Base-by-base conservation (phyloP, 2,329 filamentous ascomycete species). In the Coniochaeta ligniaria region DNA sequence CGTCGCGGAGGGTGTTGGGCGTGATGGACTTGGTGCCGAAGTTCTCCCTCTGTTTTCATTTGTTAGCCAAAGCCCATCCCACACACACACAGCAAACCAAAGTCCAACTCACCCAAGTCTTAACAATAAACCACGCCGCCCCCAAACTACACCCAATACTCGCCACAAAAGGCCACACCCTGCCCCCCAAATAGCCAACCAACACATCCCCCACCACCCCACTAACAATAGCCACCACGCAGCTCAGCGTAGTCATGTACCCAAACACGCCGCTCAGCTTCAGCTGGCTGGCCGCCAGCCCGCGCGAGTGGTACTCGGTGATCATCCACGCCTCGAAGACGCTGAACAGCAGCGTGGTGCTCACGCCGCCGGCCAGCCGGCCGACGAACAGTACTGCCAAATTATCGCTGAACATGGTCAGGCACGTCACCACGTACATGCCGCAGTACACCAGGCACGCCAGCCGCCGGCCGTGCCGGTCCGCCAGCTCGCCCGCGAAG, bases 241-340 rank as follows among this genome's bases (percentile, higher is more conserved):
- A 80, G 70, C 82, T 87, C 61, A 83, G 65, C 2, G 77, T 79
- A 4, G 79, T 78, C 72, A 82, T 79, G 31, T 76, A 72, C 5
- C 80, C 81, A 67, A 83, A 85, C 24, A 86, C 76, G 33, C 73
- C 71, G 59, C 78, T 78, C 33, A 87, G 73, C 45, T 76, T 76
- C 8, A 73, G 69, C 9, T 74, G 73, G 8, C 70, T 70, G n/a
- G 77, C 71, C 43, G 76, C 73, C 7, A 83, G 66, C n/a, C 75
- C 75, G 47, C 76, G 72, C 26, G 73, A 69, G 62, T 82, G 77
- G 63, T 79, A 86, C 65, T 86, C 83, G 55, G 80, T 76, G 31
- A 86, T 80, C 74, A 86, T 80, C 83, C 83, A 86, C 54, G 81
- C 79, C 64, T 86, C 83, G 63, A 86, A 85, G 11, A 81, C 80